phyloP scores from a whole-genome alignment of 345 rosid genomes.

The Acer saccharum region DNA sequence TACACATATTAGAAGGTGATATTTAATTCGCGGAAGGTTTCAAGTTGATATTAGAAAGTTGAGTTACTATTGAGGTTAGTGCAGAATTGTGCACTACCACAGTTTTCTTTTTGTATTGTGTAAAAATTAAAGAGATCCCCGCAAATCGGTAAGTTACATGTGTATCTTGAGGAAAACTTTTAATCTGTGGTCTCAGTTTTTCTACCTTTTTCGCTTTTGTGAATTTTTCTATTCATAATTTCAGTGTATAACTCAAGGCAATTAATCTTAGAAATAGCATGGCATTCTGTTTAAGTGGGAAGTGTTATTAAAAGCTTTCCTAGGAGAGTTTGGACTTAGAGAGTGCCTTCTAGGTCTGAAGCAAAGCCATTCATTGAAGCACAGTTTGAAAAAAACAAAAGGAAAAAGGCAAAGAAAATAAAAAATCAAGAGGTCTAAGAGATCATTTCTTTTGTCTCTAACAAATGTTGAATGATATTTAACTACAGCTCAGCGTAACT shows the following conservation, averaged over 20 bases:
- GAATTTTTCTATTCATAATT: neutral
- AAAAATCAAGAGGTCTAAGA: too few species aligned
- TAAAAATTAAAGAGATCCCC: neutral
- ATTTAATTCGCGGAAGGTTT: neutral
- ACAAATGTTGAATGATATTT: neutral
- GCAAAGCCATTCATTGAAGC: too few species aligned
- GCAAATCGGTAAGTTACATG: neutral
- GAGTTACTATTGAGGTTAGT: neutral
- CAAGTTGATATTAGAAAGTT: neutral
- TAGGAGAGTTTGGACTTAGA: neutral
- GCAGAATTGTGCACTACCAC: neutral
- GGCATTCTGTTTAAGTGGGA: neutral
- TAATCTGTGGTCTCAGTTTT: neutral
- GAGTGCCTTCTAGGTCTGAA: neutral
- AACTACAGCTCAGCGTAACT: neutral
- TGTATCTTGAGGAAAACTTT: neutral
- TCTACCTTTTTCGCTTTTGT: neutral
- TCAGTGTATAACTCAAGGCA: neutral
- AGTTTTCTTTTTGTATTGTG: neutral
- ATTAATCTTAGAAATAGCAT: neutral
- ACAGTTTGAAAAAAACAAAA: too few species aligned
- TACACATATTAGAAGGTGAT: neutral
- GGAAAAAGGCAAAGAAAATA: too few species aligned
- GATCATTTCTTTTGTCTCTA: neutral
- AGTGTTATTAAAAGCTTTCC: too few species aligned